These are phyloP conservation scores for Fusarium sp. DNA, from an alignment of 2,329 filamentous ascomycete genomes.

Conservation along the genomic window DNA sequence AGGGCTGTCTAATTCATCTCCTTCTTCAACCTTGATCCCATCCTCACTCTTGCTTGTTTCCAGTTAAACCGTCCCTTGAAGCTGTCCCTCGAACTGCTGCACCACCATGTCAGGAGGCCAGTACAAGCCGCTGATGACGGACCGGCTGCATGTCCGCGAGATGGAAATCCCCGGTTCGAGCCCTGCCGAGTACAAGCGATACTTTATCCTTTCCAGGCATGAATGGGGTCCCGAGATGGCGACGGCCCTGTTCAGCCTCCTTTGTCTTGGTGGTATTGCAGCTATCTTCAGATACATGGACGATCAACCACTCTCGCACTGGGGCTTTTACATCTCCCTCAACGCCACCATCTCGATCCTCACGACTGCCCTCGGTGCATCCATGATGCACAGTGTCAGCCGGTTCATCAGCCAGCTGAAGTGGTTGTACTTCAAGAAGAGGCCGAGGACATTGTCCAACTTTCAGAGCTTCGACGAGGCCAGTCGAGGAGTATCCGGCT, in stretches of 20 bases:
- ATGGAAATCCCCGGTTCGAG: background rate
- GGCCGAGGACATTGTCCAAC: background rate
- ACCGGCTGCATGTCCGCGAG: background rate
- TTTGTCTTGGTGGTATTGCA: background rate
- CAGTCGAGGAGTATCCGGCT: conserved; percentile 17
- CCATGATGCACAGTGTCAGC: conserved; percentile 23
- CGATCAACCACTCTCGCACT: conserved; percentile 12
- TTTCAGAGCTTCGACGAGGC: conserved; percentile 25
- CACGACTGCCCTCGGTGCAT: conserved; percentile 9
- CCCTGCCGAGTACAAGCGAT: background rate
- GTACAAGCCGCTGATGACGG: background rate
- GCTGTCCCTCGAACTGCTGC: background rate
- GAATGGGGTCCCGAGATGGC: background rate
- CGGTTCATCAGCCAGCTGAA: conserved; percentile 27
- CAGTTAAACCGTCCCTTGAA: background rate
- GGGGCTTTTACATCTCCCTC: conserved; percentile 10
- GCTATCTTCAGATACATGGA: conserved; percentile 13
- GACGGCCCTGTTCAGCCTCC: background rate
- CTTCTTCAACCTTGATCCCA: background rate
- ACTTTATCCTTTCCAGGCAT: background rate
- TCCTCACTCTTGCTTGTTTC: background rate
- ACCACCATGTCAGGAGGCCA: background rate
- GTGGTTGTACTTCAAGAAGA: conserved; percentile 26
- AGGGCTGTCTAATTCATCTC: background rate
- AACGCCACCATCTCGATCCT: conserved; percentile 16